These are phyloP conservation scores for Adansonia gregorii DNA, from an alignment of 441 rosid species.

Conservation along the genomic window DNA sequence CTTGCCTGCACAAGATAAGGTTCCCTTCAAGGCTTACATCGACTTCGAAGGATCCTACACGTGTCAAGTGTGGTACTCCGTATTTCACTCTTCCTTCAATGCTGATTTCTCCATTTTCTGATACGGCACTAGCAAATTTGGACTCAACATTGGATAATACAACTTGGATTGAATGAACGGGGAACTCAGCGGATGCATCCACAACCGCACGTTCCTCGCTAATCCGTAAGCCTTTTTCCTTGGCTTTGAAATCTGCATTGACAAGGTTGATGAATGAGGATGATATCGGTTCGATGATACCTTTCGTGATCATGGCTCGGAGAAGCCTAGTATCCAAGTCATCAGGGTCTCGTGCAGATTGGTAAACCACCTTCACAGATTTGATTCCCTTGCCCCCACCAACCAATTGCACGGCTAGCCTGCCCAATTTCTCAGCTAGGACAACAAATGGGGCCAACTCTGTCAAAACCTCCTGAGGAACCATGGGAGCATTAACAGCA, in stretches of 20 bases:
- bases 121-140: slow-evolving; percentile 55
- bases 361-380: slow-evolving; percentile 53
- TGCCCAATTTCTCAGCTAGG: slow-evolving; percentile 69
- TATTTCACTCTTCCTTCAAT: slow-evolving; percentile 64
- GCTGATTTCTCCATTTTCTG: slow-evolving; percentile 58
- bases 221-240: slow-evolving; percentile 64
- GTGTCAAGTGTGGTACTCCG: slow-evolving; percentile 54
- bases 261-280: slow-evolving; percentile 57
- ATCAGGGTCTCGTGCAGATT: slow-evolving; percentile 54
- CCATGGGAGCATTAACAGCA: slow-evolving; percentile 78
- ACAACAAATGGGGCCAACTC: slow-evolving; percentile 63
- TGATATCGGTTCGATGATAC: slow-evolving; percentile 71
- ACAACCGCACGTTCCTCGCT: slow-evolving; percentile 56
- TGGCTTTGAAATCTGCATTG: slow-evolving; percentile 69
- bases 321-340: slow-evolving; percentile 72
- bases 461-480: slow-evolving; percentile 56
- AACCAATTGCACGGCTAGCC: slow-evolving; percentile 63
- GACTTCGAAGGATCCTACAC: slow-evolving; percentile 58
- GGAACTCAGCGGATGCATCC: slow-evolving; percentile 54
- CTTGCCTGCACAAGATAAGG: slow-evolving; percentile 61
- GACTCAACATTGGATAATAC: slow-evolving; percentile 55
- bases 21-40: slow-evolving; percentile 74
- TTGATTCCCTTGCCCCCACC: slow-evolving; percentile 62
- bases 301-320: slow-evolving; percentile 70
- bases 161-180: slow-evolving; percentile 59